Percentiles rank a stretch among this genome's conserved stretches.
Conservation (phyloP, 2,329 filamentous ascomycete species). For the Dactylonectria estremocensis region DNA sequence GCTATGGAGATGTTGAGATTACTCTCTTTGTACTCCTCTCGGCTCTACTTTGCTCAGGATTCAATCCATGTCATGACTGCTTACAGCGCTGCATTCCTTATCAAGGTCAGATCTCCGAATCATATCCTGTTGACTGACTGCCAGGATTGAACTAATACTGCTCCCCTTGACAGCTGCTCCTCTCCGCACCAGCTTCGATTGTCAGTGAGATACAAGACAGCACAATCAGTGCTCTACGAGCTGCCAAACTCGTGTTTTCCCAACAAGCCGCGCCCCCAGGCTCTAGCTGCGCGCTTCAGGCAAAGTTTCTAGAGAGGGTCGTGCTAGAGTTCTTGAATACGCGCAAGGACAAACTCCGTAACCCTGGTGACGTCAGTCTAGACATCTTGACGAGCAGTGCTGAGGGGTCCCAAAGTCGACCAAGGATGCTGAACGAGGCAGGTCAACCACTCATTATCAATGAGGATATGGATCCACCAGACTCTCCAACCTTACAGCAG, state of each 20-base stretch:
- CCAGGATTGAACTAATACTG: neutral
- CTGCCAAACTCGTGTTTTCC: constrained; percentile 44
- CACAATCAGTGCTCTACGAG: constrained; percentile 35
- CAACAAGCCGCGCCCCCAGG: constrained; percentile 47
- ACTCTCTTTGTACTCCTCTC: constrained; percentile 49
- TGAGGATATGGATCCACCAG: neutral
- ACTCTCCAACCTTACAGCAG: neutral
- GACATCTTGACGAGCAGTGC: neutral
- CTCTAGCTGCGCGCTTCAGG: constrained; percentile 51
- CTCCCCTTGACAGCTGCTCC: constrained; percentile 14
- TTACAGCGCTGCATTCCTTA: constrained; percentile 57
- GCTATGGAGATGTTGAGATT: constrained; percentile 51
- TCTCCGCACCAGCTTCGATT: constrained; percentile 17
- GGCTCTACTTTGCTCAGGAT: constrained; percentile 58
- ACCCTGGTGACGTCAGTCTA: neutral
- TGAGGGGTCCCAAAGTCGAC: neutral
- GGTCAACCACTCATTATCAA: neutral
- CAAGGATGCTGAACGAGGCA: neutral
- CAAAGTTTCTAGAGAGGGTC: constrained; percentile 49
- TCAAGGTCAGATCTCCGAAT: constrained; percentile 48
- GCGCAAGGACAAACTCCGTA: constrained; percentile 3
- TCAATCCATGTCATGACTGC: constrained; percentile 60
- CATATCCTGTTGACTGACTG: neutral
- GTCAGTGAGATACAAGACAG: constrained; percentile 18
- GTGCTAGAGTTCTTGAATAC: constrained; percentile 13